phyloP scores from a whole-genome alignment of 2,329 filamentous ascomycete species.

The Colletotrichum viniferum region DNA sequence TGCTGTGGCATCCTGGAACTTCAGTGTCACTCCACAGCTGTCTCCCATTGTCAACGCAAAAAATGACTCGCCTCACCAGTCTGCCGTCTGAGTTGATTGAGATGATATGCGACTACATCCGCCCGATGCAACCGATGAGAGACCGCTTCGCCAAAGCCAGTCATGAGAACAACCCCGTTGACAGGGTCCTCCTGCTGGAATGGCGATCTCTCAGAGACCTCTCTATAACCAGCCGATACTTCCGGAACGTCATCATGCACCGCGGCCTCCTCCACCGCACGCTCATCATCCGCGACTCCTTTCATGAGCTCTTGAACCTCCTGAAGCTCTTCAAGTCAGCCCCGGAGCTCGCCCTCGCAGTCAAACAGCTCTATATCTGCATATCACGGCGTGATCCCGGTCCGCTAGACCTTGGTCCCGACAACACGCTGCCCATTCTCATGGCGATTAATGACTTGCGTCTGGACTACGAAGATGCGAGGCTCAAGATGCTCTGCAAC shows the following conservation, averaged over 20 bases:
- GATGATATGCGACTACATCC: not conserved
- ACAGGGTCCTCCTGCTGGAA: not conserved
- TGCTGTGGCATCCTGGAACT: fast-evolving
- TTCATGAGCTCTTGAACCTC: not conserved
- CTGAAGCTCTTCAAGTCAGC: not conserved
- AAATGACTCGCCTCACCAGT: not conserved
- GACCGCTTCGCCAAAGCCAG: not conserved
- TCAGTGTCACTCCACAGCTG: fast-evolving
- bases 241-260: not conserved
- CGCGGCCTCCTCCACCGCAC: not conserved
- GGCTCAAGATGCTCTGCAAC: too few relatives aligned
- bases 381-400: fast-evolving
- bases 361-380: not conserved
- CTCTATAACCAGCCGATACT: not conserved
- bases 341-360: not conserved
- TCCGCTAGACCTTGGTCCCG: not conserved
- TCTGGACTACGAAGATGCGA: not conserved
- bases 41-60: fast-evolving
- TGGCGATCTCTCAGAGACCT: not conserved
- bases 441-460: not conserved
- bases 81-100: not conserved
- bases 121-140: not conserved
- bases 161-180: not conserved
- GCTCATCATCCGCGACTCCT: not conserved
- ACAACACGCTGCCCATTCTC: not conserved